These are phyloP conservation scores for Rhizoclosmatium sp. DNA, from an alignment of 192 early-diverging fungal species.

Conservation along the genomic window DNA sequence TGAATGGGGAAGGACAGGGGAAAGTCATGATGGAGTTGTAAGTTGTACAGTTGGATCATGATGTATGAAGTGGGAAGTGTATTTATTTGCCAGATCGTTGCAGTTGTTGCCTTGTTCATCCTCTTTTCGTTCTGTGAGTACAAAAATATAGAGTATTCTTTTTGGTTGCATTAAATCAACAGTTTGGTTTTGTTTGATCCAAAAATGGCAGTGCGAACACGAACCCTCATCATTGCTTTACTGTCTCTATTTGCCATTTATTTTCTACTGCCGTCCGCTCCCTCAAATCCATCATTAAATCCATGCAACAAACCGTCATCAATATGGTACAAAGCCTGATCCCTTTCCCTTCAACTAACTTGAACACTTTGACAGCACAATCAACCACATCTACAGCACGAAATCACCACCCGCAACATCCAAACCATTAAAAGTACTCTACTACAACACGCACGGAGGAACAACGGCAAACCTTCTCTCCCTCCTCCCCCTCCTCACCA, in stretches of 20 bases:
- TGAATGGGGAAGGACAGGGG: too few species aligned
- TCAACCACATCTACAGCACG: slow-evolving; percentile 59
- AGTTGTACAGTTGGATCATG: neutral
- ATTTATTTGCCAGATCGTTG: too few species aligned
- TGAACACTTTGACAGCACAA: slow-evolving; percentile 30
- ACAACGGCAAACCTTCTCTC: neutral
- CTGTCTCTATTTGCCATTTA: neutral
- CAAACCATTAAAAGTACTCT: slow-evolving; percentile 1
- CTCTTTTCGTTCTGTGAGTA: too few species aligned
- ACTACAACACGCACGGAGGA: slow-evolving; percentile 30
- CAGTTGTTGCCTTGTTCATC: too few species aligned
- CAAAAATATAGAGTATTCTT: too few species aligned
- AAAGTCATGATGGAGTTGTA: neutral
- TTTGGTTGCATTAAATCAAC: too few species aligned
- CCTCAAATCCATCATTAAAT: neutral
- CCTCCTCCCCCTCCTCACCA: neutral
- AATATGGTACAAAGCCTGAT: neutral
- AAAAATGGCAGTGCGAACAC: too few species aligned
- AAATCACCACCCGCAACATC: neutral
- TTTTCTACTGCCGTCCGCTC: neutral
- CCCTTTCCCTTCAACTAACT: too few species aligned
- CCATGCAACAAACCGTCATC: neutral
- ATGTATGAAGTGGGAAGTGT: too few species aligned
- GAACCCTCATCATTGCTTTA: too few species aligned
- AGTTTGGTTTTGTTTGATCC: too few species aligned